These are phyloP conservation scores for Cystobasidium onofrii DNA, from an alignment of 768 basidiomycete species.

Conservation along the genomic window DNA sequence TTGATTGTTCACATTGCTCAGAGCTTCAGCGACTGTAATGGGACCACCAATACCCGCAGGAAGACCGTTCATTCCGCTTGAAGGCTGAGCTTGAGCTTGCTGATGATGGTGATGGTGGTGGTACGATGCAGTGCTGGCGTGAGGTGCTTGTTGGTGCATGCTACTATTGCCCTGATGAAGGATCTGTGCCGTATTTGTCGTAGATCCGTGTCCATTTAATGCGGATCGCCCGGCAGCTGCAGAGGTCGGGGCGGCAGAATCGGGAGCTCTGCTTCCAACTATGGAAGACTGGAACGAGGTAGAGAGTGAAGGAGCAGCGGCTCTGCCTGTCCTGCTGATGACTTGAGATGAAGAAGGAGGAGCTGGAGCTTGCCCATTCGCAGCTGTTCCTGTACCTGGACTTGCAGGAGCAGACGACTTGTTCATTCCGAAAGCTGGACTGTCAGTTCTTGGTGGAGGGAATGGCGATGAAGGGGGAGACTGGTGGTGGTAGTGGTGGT, in stretches of 20 bases:
- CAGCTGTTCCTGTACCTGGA: neutral
- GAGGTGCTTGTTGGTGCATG: neutral
- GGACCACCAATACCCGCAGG: neutral
- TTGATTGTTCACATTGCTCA: neutral
- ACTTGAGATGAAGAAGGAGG: neutral
- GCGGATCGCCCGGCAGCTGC: neutral
- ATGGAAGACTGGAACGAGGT: neutral
- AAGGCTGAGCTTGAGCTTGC: neutral
- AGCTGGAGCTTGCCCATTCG: neutral
- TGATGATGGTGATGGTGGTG: slow-evolving; percentile 5
- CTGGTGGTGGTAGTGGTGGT: neutral
- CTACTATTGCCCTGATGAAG: neutral
- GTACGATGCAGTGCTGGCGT: too few species aligned
- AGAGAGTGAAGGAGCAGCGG: neutral
- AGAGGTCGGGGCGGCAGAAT: neutral
- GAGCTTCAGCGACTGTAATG: neutral
- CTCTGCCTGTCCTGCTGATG: neutral
- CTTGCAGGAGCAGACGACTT: neutral
- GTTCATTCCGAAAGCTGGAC: neutral
- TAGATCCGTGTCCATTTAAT: neutral
- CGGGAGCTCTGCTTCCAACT: neutral
- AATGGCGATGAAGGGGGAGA: neutral
- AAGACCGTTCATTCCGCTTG: neutral
- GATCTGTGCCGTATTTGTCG: neutral
- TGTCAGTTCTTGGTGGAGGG: neutral